Evolutionary conservation across 1,284 basidiomycete species (phyloP), one percentile per base, ranked within the genome.

Genomic region (Trichosporon sp.): DNA sequence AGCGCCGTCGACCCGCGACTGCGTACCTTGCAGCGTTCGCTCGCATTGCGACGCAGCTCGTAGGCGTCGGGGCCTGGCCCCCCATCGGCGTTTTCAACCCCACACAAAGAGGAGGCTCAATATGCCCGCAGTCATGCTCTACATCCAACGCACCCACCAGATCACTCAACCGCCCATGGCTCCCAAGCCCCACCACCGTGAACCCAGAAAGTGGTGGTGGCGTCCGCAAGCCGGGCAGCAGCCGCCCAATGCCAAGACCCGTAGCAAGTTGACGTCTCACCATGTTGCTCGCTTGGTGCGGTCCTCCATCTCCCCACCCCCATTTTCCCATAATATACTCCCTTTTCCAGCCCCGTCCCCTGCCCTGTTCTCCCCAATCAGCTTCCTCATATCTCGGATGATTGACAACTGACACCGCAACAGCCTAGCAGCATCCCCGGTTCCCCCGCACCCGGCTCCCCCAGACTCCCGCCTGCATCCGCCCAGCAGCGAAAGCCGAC

Each of bases 281-380:
- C 14, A 63, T 63, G 59, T 35, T 35, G 31, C 32, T 35, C 59
- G 59, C 59, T 63, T 63, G 59, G 59, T 63, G 59, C 59, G 59
- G 26, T 26, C 26, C 26, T 26, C 26, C 26, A 26, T 26, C 12
- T 35, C 32, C 32, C 32, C 31, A 14, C 59, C 7, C 59, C n/a
- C 26, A 26, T 37, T 61, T 63, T 37, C 32, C n/a, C 59, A 35
- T 31, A 32, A 35, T 37, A 21, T 35, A 63, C 59, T 35, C 59
- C 59, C 31, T n/a, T 63, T 63, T 35, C 32, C 31, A 21, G 8
- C 37, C 37, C 10, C 37, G 7, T 10, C 37, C 19, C 54, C 54
- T 21, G 26, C 21, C 19, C 54, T 14, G 8, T 5, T 31, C 37
- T 12, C 26, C 59, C 31, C 31, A 63, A 63, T 35, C 56, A 35